Evolutionary conservation across 208 protist species (phyloP).

Genomic region (Kentomonas sorsogonicus): DNA sequence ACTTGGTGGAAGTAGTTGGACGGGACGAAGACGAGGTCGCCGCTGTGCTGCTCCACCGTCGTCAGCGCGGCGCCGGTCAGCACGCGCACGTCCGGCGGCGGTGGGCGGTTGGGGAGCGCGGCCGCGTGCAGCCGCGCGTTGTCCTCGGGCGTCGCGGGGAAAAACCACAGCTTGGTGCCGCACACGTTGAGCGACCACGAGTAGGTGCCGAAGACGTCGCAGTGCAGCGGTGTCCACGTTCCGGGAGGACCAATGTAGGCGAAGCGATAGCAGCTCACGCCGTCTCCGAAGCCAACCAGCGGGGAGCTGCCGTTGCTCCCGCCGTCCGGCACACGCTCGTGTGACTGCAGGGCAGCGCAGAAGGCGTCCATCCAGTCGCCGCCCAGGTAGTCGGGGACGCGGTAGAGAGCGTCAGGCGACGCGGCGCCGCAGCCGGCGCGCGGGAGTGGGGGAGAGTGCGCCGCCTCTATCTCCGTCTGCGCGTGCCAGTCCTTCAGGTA

Average conservation of each 20-base stretch:
- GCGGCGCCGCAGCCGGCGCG: too few relatives aligned
- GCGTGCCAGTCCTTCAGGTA: conserved; percentile 87
- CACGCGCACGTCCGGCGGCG: conserved; percentile 55
- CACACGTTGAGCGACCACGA: conserved; percentile 86
- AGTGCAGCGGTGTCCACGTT: conserved; percentile 75
- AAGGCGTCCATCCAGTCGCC: conserved; percentile 77
- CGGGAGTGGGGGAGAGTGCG: neutral
- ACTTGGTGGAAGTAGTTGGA: conserved; percentile 73
- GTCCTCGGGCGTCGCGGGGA: conserved; percentile 36
- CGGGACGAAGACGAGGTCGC: conserved; percentile 85
- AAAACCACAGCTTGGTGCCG: conserved; percentile 83
- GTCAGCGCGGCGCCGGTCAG: conserved; percentile 41
- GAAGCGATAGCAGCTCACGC: conserved; percentile 73
- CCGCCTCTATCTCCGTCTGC: conserved; percentile 35
- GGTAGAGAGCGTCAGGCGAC: conserved; percentile 63
- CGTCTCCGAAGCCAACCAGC: conserved; percentile 46
- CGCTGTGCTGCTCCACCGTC: conserved; percentile 50
- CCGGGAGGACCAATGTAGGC: conserved; percentile 65
- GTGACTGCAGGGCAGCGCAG: conserved; percentile 12
- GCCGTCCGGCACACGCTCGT: neutral
- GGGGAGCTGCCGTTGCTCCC: neutral
- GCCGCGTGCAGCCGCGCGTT: conserved; percentile 37
- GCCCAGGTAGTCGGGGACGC: conserved; percentile 63
- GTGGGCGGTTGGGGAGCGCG: conserved; percentile 25
- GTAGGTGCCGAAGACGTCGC: conserved; percentile 86